Evolutionary conservation across 202 grass and related monocot genomes (phyloP).

Genomic region (Zoysia matrella): DNA sequence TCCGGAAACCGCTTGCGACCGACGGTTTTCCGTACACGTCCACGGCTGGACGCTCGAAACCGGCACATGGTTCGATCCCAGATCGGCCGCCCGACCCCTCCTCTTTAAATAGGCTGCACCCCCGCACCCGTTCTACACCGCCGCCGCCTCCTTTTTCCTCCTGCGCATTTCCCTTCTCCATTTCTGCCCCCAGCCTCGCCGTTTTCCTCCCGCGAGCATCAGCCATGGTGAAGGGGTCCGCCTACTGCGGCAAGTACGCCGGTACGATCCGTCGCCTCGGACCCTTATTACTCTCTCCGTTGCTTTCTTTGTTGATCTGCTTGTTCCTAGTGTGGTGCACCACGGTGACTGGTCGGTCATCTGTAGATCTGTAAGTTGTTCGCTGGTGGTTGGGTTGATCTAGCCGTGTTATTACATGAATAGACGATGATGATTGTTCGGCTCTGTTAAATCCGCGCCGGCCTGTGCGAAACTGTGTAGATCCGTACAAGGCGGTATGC

Average conservation of each 20-base stretch:
- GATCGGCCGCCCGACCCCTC: conserved; percentile 40
- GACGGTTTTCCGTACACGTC: conserved; percentile 16
- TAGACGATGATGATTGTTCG: background rate
- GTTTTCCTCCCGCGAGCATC: conserved; percentile 14
- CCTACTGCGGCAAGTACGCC: conserved; percentile 78
- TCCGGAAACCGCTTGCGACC: conserved; percentile 31
- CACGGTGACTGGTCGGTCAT: background rate
- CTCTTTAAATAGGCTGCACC: conserved; percentile 33
- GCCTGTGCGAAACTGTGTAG: background rate
- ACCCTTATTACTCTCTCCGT: background rate
- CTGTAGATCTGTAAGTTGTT: conserved; percentile 31
- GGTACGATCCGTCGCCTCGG: conserved; percentile 38
- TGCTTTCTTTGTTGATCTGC: background rate
- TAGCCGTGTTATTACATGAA: background rate
- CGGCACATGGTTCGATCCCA: conserved; percentile 37
- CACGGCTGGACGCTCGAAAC: no score
- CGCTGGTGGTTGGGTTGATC: background rate
- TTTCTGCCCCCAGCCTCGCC: background rate
- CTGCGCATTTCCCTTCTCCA: background rate
- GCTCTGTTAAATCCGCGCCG: background rate
- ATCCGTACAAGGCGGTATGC: conserved; percentile 7
- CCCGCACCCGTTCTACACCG: background rate
- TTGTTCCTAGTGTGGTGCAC: background rate
- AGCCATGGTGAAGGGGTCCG: conserved; percentile 55
- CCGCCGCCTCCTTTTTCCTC: background rate